Evolutionary conservation across 2,329 filamentous ascomycete genomes (phyloP), one percentile per base, ranked within the genome.

Genomic region (Fusarium sarcochroum): DNA sequence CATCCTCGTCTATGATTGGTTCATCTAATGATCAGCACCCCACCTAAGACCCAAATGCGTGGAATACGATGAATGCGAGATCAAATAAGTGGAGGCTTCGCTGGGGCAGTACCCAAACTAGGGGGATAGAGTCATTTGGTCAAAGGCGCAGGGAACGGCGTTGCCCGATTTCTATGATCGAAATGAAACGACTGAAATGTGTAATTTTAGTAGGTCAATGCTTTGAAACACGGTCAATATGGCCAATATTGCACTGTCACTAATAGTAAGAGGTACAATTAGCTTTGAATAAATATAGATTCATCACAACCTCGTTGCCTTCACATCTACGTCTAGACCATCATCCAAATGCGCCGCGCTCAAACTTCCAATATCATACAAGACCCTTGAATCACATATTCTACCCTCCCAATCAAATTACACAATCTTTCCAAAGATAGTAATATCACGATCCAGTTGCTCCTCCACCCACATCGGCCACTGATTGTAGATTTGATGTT

Each of bases 401-500:
- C 8, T 13, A 34, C 7, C 17, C 2, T 8, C 37, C n/a, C 15
- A 5, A 14, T 7, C 27, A 17, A 8, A 38, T 56, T 32, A 66
- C 9, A 8, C n/a, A 48, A 20, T 18, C 21, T 72, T 77, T 13
- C 83, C 83, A 73, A 87, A 88, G 60, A 80, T 84, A 0, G 73
- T 70, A n/a, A 78, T 63, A 51, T 88, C 83, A 41, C 66, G 66
- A 9, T 82, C 80, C 51, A 87, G 74, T 76, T 85, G 83, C 54
- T 79, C 77, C 69, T 87, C 83, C 6, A 87, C 85, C 86, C 86
- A 88, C 72, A 79, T 58, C 17, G 86, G 86, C 85, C 84, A 88
- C 66, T 79, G 76, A 56, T 87, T 87, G 63, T 85, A 86, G 21
- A 68, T 66, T 49, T 74, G 75, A 54, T 86, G 80, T 64, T 82